phyloP scores from a whole-genome alignment of 352 stramenopile species.

The Globisporangium yorkense region DNA sequence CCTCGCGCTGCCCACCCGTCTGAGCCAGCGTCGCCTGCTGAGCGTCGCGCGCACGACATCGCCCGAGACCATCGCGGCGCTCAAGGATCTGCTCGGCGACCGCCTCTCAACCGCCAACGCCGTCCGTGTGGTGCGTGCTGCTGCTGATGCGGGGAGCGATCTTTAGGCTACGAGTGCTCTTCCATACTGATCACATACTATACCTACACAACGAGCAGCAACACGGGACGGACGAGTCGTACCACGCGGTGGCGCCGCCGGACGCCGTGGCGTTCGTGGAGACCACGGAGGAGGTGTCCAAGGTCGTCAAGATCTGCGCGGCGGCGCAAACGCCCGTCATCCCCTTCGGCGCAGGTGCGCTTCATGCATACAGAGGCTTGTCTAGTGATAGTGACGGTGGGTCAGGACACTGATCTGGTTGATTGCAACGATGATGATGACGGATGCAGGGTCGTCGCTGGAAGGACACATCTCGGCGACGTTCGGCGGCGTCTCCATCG shows the following conservation, averaged over 20 bases:
- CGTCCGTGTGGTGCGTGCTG: constrained; percentile 40
- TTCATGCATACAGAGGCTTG: background rate
- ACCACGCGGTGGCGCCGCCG: constrained; percentile 80
- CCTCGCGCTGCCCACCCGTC: background rate
- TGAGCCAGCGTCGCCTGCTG: constrained; percentile 8
- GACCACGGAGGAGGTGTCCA: constrained; percentile 83
- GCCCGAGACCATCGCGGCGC: constrained; percentile 39
- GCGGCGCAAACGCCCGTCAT: constrained; percentile 87
- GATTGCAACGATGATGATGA: background rate
- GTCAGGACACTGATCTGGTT: background rate
- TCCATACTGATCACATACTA: too few relatives aligned
- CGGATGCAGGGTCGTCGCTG: constrained; percentile 67
- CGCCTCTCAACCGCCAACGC: constrained; percentile 61
- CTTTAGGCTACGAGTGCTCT: too few relatives aligned
- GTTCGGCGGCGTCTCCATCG: constrained; percentile 87
- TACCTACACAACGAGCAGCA: constrained; percentile 22
- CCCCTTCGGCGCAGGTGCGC: constrained; percentile 90
- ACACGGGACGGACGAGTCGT: constrained; percentile 90
- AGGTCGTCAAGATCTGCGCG: constrained; percentile 89
- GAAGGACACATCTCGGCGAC: constrained; percentile 95
- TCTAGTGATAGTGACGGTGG: background rate
- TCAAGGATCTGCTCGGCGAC: constrained; percentile 56
- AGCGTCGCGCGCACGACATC: constrained; percentile 27
- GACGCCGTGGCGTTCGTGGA: constrained; percentile 86
- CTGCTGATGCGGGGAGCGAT: background rate